Evolutionary conservation across 805 yeast species (phyloP).

Genomic region (Scheffersomyces ergatensis): DNA sequence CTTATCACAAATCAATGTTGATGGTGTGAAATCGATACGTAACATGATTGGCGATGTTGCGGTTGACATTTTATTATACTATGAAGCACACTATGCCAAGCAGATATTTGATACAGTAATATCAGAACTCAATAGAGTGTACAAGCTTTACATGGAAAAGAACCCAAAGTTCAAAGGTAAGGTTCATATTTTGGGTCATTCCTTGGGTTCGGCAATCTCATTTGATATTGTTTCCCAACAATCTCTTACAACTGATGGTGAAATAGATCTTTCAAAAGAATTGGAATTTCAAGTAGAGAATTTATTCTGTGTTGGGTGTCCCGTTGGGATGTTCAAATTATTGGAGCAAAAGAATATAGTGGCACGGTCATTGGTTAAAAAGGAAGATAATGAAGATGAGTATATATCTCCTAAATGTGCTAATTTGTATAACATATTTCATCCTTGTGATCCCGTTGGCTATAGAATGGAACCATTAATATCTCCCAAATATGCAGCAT

Average conservation of each 20-base stretch:
- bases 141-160: conserved; percentile 51
- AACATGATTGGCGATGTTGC: conserved; percentile 83
- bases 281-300: conserved; percentile 73
- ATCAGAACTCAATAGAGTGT: conserved; percentile 60
- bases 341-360: conserved; percentile 63
- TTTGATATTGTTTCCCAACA: conserved; percentile 69
- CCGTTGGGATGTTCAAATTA: conserved; percentile 81
- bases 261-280: conserved; percentile 28
- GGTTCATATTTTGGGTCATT: conserved; percentile 85
- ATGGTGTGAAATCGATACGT: conserved; percentile 74
- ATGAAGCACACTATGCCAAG: conserved; percentile 64
- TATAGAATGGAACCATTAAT: conserved; percentile 87
- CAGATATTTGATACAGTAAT: conserved; percentile 64
- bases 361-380: conserved; percentile 26
- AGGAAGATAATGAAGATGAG: neutral
- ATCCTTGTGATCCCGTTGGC: conserved; percentile 89
- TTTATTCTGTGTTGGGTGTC: conserved; percentile 83
- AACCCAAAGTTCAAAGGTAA: conserved; percentile 79
- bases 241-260: conserved; percentile 16
- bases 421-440: conserved; percentile 79
- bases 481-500: conserved; percentile 42
- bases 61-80: conserved; percentile 76
- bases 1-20: conserved; percentile 68
- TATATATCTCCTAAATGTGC: conserved; percentile 50
- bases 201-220: conserved; percentile 83